Conservation (phyloP, 2,329 filamentous ascomycete genomes). For the Colletotrichum tabaci region DNA sequence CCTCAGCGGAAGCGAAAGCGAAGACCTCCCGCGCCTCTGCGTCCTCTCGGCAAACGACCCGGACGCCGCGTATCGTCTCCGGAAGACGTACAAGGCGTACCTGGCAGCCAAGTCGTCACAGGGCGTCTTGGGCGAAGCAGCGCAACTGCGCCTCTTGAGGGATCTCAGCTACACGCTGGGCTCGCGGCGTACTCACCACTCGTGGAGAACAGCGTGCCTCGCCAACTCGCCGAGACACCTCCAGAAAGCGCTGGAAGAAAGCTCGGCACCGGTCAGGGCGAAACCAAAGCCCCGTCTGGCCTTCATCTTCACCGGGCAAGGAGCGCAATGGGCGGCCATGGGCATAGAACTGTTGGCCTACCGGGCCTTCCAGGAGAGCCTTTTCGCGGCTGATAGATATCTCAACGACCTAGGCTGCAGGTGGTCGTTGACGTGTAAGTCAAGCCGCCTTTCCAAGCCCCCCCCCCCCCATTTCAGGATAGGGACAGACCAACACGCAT, state of each 20-base stretch:
- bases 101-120: conserved; percentile 16
- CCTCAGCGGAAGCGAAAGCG: not conserved
- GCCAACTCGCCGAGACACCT: conserved; percentile 14
- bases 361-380: conserved; percentile 53
- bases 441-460: not conserved
- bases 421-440: conserved; percentile 43
- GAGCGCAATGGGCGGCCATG: conserved; percentile 47
- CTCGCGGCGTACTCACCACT: conserved; percentile 24
- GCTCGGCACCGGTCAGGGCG: not conserved
- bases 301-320: conserved; percentile 49
- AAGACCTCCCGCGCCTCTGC: conserved; percentile 53
- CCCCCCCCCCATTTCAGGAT: no score
- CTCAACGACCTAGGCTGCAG: conserved; percentile 50
- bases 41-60: conserved; percentile 60
- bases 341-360: conserved; percentile 44
- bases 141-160: conserved; percentile 10
- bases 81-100: conserved; percentile 49
- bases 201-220: conserved; percentile 29
- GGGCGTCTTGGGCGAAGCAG: conserved; percentile 4
- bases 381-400: conserved; percentile 54
- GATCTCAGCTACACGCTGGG: conserved; percentile 63
- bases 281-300: conserved; percentile 34
- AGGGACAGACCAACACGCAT: not conserved
- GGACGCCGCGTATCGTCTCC: conserved; percentile 54
- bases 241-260: conserved; percentile 12